These are phyloP conservation scores for Lithospermum erythrorhizon DNA, from an alignment of 257 asterid species.

Conservation along the genomic window DNA sequence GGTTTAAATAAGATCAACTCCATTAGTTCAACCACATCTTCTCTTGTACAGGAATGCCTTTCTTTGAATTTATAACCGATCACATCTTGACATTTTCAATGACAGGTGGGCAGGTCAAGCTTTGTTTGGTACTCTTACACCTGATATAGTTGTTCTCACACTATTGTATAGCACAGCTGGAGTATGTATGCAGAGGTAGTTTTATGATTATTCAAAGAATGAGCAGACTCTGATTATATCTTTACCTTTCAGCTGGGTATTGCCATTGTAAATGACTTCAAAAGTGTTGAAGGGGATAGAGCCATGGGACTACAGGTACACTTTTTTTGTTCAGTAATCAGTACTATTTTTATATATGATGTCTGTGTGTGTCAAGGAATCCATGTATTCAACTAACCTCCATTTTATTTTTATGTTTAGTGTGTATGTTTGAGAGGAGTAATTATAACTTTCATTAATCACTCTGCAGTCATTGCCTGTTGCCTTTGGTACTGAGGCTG, in stretches of 20 bases:
- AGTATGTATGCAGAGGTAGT: slow-evolving; percentile 29
- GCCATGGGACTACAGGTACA: slow-evolving; percentile 87
- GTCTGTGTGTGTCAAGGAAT: too few species aligned
- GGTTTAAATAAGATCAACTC: not conserved
- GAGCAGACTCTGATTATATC: not conserved
- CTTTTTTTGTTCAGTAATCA: slow-evolving; percentile 6
- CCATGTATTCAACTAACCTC: not conserved
- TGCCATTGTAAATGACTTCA: slow-evolving; percentile 94
- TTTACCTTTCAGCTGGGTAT: slow-evolving; percentile 56
- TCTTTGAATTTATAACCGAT: slow-evolving; percentile 4
- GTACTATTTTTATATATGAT: too few species aligned
- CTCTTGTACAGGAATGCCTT: not conserved
- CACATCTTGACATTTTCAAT: slow-evolving; percentile 14
- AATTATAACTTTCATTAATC: slow-evolving; percentile 6
- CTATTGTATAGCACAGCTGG: slow-evolving; percentile 89
- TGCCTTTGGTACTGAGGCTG: slow-evolving; percentile 89
- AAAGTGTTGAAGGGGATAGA: slow-evolving; percentile 92
- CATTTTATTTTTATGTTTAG: not conserved
- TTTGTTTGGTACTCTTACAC: slow-evolving; percentile 83
- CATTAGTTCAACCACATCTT: not conserved
- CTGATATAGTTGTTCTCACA: slow-evolving; percentile 74
- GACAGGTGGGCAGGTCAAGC: slow-evolving; percentile 99
- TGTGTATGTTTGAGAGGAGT: not conserved
- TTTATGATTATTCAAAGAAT: not conserved
- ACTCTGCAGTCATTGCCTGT: slow-evolving; percentile 80